phyloP scores from a whole-genome alignment of 768 basidiomycete genomes.

The Chalciporus chontae region DNA sequence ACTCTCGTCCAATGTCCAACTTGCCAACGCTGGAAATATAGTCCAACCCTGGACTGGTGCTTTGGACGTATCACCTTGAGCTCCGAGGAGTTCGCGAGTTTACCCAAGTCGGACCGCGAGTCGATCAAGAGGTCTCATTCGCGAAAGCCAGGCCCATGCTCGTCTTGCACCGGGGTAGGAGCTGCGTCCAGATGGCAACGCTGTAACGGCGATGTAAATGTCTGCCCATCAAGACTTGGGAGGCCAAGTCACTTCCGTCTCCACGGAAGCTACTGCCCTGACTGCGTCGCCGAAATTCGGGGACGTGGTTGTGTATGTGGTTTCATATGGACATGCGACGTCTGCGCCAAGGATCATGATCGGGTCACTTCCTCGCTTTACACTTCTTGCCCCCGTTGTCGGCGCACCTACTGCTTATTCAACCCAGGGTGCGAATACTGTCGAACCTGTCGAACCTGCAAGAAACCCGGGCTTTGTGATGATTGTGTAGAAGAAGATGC shows the following conservation, averaged over 20 bases:
- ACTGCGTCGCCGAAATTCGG: background rate
- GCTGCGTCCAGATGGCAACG: background rate
- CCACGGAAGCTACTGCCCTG: slow-evolving; percentile 2
- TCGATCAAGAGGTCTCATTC: slow-evolving; percentile 14
- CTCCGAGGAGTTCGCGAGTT: slow-evolving; percentile 5
- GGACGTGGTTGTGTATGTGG: slow-evolving; percentile 4
- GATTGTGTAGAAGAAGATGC: too few relatives aligned
- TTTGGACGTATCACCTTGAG: slow-evolving; percentile 4
- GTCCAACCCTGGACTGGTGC: slow-evolving; percentile 15
- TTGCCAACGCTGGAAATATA: slow-evolving; percentile 12
- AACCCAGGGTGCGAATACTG: too few relatives aligned
- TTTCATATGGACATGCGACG: slow-evolving; percentile 1
- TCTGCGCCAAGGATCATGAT: background rate
- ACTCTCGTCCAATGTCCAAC: slow-evolving; percentile 5
- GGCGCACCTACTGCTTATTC: too few relatives aligned
- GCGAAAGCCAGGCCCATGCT: slow-evolving; percentile 11
- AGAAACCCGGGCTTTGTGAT: too few relatives aligned
- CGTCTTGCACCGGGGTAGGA: background rate
- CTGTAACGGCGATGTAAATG: background rate
- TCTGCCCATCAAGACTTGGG: background rate
- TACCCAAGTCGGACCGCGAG: slow-evolving; percentile 6
- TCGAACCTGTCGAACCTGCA: too few relatives aligned
- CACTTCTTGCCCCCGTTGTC: too few relatives aligned
- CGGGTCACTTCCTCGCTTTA: too few relatives aligned
- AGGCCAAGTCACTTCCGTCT: too few relatives aligned